Conservation (phyloP, 2,329 filamentous ascomycete genomes). For the Botrytis squamosa region DNA sequence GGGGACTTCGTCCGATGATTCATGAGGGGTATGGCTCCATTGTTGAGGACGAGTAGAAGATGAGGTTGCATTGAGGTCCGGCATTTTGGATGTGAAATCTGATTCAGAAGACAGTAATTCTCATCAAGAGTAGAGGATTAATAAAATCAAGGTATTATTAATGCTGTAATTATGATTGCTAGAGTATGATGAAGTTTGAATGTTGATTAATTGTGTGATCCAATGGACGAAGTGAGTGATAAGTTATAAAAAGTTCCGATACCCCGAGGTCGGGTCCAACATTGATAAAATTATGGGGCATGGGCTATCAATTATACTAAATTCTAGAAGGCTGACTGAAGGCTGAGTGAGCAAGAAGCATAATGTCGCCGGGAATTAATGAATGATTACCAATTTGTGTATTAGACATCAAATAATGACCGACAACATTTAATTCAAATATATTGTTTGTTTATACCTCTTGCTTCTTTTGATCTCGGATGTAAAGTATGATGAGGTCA, state of each 20-base stretch:
- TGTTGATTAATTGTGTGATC: not conserved
- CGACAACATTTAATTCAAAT: not conserved
- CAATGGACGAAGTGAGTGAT: not conserved
- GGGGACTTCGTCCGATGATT: conserved; percentile 31
- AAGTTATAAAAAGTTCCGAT: not conserved
- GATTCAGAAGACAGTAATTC: not conserved
- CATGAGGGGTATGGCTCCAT: conserved; percentile 25
- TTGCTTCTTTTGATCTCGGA: not conserved
- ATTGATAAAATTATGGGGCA: conserved; percentile 1
- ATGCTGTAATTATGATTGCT: not conserved
- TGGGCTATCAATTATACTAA: not conserved
- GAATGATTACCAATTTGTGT: not conserved
- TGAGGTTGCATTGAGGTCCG: conserved; percentile 24
- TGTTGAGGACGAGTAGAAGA: conserved; percentile 15
- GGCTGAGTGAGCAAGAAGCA: not conserved
- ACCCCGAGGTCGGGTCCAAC: conserved; percentile 7
- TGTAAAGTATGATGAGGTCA: not conserved
- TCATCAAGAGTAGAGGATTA: not conserved
- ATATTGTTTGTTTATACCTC: not conserved
- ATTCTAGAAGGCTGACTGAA: not conserved
- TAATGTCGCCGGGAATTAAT: not conserved
- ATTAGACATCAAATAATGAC: not conserved
- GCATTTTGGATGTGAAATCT: conserved; percentile 22
- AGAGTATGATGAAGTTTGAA: not conserved
- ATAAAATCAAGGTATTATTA: not conserved